Base-by-base conservation (phyloP, 1,284 basidiomycete genomes). In the Trichosporon ovoides region DNA sequence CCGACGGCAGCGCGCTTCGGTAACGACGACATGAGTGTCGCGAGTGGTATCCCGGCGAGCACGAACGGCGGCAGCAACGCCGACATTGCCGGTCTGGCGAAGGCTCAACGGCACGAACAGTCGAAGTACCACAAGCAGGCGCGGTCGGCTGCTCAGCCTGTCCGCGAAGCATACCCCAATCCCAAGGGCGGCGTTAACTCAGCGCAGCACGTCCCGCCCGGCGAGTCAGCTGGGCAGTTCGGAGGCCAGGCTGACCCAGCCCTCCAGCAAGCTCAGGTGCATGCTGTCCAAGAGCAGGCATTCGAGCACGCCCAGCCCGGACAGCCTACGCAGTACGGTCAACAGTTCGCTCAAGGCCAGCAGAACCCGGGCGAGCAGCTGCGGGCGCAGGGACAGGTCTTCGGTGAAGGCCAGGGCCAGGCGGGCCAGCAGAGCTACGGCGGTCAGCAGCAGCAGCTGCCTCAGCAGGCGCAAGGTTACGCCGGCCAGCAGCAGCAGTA, bases 11-110 rank as follows among this genome's bases (percentile, higher is more conserved):
- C 22, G 6, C 43, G 43, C 6, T 48, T 48, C 43, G 43, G 22
- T n/a, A 48, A 48, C 43, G 43, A 48, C 22, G 43, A 48, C 43
- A 48, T 48, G 7, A 48, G 43, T 14, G 43, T 48, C 16, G 24
- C 28, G 24, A 28, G 22, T 2, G 43, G 43, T 5, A 14, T 22
- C 28, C 16, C 43, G 14, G 22, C 43, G 14, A 28, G 22, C 7
- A 48, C 43, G 16, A 48, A 48, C 28, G 43, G 43, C 43, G 43
- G 43, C 13, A 52, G 35, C 20, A 20, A 35, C 19, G 33, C 51
- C 22, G 37, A 52, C 51, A 19, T 52, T 35, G 36, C 34, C 14
- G 35, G 51, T 14, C 51, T 52, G 11, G 51, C 51, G 12, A 34
- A 35, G 16, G 22, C 51, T 4, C 35, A 52, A 35, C 35, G 51